A percentile compares a stretch with the other conserved stretches of the same genome.
Conservation (phyloP, 805 yeast species). For the Ogataea parapolymorpha region DNA sequence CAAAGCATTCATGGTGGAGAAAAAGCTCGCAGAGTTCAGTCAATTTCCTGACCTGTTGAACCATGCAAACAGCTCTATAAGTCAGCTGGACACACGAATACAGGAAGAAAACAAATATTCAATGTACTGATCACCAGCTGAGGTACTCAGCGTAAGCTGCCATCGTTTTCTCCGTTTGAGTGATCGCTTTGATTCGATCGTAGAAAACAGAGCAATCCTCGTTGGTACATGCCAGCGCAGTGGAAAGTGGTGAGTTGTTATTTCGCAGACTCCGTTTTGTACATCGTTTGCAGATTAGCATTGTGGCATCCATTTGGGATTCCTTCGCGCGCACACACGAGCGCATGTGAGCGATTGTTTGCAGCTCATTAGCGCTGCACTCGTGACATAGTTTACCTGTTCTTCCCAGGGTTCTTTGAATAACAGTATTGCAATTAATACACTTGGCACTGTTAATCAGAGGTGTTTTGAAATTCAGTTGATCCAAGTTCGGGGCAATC, state of each 20-base stretch:
- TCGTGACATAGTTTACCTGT: constrained; percentile 31
- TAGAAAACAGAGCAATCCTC: constrained; percentile 65
- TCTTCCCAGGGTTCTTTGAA: background rate
- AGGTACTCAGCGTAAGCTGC: constrained; percentile 15
- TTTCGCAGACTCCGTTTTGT: constrained; percentile 20
- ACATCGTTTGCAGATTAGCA: constrained; percentile 38
- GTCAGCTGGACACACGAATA: constrained; percentile 29
- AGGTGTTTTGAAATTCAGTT: constrained; percentile 14
- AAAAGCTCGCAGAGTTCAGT: constrained; percentile 33
- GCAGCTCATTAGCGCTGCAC: constrained; percentile 36
- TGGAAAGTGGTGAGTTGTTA: constrained; percentile 25
- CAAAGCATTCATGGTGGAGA: constrained; percentile 39
- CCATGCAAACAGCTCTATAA: constrained; percentile 33
- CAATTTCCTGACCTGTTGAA: constrained; percentile 30
- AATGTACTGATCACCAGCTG: constrained; percentile 25
- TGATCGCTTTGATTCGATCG: constrained; percentile 43
- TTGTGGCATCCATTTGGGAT: constrained; percentile 26
- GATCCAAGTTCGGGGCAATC: constrained; percentile 11
- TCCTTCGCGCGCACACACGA: constrained; percentile 28
- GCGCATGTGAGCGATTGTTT: constrained; percentile 33
- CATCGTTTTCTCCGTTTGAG: constrained; percentile 20
- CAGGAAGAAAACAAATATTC: constrained; percentile 27
- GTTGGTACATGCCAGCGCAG: constrained; percentile 47
- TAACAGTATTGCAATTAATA: constrained; percentile 26
- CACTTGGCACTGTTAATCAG: constrained; percentile 30